Percentiles rank a stretch among this genome's conserved stretches.
These are phyloP conservation scores for Kingdonia uniflora DNA, from an alignment of 164 flowering plant species.

Conservation along the genomic window DNA sequence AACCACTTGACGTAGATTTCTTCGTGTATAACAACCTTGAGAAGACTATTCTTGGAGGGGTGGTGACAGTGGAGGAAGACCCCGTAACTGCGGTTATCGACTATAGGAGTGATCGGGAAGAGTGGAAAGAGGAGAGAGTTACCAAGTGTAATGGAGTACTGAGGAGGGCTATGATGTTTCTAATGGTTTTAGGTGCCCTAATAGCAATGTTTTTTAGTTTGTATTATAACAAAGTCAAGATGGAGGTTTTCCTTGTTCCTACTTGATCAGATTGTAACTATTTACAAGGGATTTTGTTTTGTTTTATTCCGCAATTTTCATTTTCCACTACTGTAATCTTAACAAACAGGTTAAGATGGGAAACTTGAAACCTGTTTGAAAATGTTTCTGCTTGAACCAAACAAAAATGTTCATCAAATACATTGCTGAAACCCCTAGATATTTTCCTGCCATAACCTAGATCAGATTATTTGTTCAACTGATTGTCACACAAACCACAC, in stretches of 20 bases:
- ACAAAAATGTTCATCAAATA: too few species aligned
- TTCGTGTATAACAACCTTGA: constrained; percentile 4
- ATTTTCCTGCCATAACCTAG: too few species aligned
- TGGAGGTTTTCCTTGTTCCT: constrained; percentile 4
- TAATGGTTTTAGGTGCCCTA: constrained; percentile 14
- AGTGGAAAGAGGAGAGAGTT: not conserved
- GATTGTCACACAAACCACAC: too few species aligned
- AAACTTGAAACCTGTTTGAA: too few species aligned
- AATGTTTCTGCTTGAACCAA: too few species aligned
- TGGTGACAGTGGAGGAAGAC: constrained; percentile 3
- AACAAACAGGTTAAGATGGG: too few species aligned
- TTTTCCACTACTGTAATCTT: too few species aligned
- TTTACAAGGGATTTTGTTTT: too few species aligned
- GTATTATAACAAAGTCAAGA: not conserved
- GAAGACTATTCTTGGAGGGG: not conserved
- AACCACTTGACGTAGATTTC: not conserved
- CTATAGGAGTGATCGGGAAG: not conserved
- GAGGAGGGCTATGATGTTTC: constrained; percentile 11
- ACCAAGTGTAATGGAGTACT: constrained; percentile 3
- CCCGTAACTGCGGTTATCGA: too few species aligned
- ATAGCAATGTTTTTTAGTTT: constrained; percentile 12
- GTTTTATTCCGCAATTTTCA: too few species aligned
- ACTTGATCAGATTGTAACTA: constrained; percentile 9
- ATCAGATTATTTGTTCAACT: too few species aligned
- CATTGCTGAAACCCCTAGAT: too few species aligned